Base-by-base conservation (phyloP, 2,329 filamentous ascomycete species). In the Cercospora berteroae region DNA sequence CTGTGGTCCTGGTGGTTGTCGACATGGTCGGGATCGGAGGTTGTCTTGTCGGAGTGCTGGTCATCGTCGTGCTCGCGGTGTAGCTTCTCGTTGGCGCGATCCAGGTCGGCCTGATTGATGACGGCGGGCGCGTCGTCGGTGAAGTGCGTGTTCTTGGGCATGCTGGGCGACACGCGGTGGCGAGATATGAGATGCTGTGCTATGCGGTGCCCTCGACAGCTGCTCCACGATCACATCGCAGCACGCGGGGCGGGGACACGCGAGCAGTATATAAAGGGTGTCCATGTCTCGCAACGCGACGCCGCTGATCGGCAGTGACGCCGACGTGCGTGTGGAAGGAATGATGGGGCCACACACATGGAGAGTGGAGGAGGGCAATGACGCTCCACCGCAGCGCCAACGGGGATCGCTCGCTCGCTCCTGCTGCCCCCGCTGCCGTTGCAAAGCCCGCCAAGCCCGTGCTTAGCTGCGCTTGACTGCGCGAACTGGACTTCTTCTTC, bases 71-170 rank as follows among this genome's bases (percentile, higher is more conserved):
- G 63, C 18, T 65, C 63, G 23, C 72, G 70, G 23, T 71, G 67
- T 16, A 76, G 73, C 62, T 74, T 75, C 64, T 72, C 72, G 69
- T 75, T 75, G 59, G 71, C 69, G 13, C 61, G 66, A 7, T 74
- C 71, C 56, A 75, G 72, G 60, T 76, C 75, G 58, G 67, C 64
- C 56, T 73, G 67, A 57, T 73, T 71, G 62, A 72, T 71, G 68
- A 76, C 70, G 67, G 75, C 69, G 25, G 72, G 69, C 69, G 75
- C 72, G 29, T 76, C 72, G 12, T 74, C 73, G 58, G 61, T 58
- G 69, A 76, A 76, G 59, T 70, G 74, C 12, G 74, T 70, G 62
- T 62, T 63, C 36, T 58, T 64, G 27, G 61, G 31, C 61, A 64
- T 64, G 33, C 27, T 61, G 55, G 55, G 20, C 52, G 61, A 39